A percentile compares a stretch with the other conserved stretches of the same genome.
phyloP scores from a whole-genome alignment of 164 flowering plant species.

The Santalum album region DNA sequence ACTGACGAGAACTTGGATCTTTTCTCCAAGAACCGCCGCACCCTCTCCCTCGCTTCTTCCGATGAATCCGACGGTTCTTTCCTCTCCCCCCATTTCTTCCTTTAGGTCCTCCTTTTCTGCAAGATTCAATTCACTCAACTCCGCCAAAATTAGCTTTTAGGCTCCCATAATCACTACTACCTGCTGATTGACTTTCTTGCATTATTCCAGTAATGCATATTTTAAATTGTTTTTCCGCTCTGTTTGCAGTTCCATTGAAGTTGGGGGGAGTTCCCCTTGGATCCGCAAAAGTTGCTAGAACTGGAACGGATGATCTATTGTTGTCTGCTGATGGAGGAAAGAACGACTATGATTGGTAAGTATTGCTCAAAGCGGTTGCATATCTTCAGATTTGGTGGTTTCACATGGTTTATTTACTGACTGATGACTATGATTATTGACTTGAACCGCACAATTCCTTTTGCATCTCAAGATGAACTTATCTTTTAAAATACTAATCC shows the following conservation, averaged over 20 bases:
- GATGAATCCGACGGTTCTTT: slow-evolving; percentile 56
- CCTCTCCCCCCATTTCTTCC: neutral
- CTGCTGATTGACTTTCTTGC: no score
- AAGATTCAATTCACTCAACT: no score
- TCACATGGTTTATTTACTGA: no score
- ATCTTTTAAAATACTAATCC: no score
- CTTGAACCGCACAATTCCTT: no score
- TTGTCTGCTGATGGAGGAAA: slow-evolving; percentile 65
- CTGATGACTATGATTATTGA: no score
- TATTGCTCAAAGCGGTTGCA: no score
- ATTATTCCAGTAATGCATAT: neutral
- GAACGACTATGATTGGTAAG: slow-evolving; percentile 88
- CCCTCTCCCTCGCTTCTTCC: slow-evolving; percentile 40
- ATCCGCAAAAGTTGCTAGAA: slow-evolving; percentile 37
- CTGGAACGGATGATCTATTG: slow-evolving; percentile 61
- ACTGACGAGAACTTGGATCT: slow-evolving; percentile 64
- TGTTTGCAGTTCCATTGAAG: slow-evolving; percentile 34
- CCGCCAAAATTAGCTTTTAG: no score
- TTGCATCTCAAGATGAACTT: no score
- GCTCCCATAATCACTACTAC: no score
- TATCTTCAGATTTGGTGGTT: no score
- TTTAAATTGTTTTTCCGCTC: neutral
- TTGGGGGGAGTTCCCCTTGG: slow-evolving; percentile 72
- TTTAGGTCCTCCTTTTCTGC: no score
- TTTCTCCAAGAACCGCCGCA: slow-evolving; percentile 61